Conservation (phyloP, 2,329 filamentous ascomycete genomes). For the Venturia nashicola region DNA sequence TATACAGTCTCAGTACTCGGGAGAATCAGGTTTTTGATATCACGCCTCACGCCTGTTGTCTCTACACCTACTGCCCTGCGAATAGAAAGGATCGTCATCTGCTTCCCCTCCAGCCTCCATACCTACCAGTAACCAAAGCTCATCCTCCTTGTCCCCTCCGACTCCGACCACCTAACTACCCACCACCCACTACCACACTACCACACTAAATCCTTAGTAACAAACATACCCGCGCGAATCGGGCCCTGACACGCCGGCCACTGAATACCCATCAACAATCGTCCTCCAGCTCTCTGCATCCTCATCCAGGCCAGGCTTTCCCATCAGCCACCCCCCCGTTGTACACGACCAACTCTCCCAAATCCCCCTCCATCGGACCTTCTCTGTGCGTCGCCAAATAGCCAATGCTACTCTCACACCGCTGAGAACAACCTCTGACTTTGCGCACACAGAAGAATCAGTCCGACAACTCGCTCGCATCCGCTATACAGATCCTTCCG, state of each 20-base stretch:
- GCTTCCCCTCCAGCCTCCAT: neutral
- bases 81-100: conserved; percentile 1
- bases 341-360: neutral
- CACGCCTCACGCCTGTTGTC: neutral
- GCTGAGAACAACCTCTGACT: neutral
- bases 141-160: neutral
- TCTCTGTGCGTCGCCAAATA: neutral
- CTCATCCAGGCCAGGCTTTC: neutral
- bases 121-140: neutral
- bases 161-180: neutral
- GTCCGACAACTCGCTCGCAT: neutral
- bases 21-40: neutral
- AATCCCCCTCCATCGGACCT: neutral
- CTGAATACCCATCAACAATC: neutral
- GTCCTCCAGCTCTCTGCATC: neutral
- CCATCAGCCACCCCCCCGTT: conserved; percentile 1
- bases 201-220: conserved; percentile 2
- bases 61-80: neutral
- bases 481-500: conserved; percentile 11
- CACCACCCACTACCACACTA: too few species aligned
- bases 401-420: neutral
- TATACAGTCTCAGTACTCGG: neutral
- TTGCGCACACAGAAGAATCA: conserved; percentile 1
- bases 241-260: neutral
- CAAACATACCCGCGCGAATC: neutral